A percentile compares a stretch with the other conserved stretches of the same genome.
phyloP scores from a whole-genome alignment of 1,139 yeast genomes.

The Suzukiozyma palmioleophila region DNA sequence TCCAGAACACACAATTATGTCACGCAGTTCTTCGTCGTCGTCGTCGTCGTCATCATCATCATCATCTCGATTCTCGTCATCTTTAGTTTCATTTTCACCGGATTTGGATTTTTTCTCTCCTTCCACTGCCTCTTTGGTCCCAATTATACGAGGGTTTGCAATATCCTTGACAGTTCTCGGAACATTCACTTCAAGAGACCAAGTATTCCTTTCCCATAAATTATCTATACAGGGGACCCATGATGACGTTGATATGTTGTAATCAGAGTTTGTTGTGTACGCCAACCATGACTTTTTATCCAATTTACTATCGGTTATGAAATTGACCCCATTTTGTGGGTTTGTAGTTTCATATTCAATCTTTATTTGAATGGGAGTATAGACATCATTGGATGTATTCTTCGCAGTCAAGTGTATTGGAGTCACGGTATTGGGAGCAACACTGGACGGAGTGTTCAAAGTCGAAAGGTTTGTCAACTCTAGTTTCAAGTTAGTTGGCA shows the following conservation, averaged over 20 bases:
- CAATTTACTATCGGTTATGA: constrained; percentile 48
- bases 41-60: constrained; percentile 37
- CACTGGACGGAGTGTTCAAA: constrained; percentile 39
- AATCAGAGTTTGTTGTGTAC: constrained; percentile 75
- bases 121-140: constrained; percentile 23
- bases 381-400: constrained; percentile 37
- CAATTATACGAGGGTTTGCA: constrained; percentile 45
- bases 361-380: constrained; percentile 68
- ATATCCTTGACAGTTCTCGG: constrained; percentile 79
- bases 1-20: constrained; percentile 72
- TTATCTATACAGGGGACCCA: constrained; percentile 98
- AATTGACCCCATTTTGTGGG: constrained; percentile 73
- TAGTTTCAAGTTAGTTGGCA: constrained; percentile 70
- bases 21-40: constrained; percentile 48
- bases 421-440: constrained; percentile 26
- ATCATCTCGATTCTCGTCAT: constrained; percentile 10
- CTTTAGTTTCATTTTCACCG: constrained; percentile 16
- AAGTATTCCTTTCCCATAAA: constrained; percentile 82
- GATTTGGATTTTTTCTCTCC: constrained; percentile 4
- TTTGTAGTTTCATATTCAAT: constrained; percentile 65
- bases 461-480: constrained; percentile 53
- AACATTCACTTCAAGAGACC: constrained; percentile 83
- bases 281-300: constrained; percentile 67
- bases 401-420: constrained; percentile 37
- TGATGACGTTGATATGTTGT: constrained; percentile 78